Base-by-base conservation (phyloP, 495 filamentous ascomycete genomes). In the Massariosphaeria phaeospora region DNA sequence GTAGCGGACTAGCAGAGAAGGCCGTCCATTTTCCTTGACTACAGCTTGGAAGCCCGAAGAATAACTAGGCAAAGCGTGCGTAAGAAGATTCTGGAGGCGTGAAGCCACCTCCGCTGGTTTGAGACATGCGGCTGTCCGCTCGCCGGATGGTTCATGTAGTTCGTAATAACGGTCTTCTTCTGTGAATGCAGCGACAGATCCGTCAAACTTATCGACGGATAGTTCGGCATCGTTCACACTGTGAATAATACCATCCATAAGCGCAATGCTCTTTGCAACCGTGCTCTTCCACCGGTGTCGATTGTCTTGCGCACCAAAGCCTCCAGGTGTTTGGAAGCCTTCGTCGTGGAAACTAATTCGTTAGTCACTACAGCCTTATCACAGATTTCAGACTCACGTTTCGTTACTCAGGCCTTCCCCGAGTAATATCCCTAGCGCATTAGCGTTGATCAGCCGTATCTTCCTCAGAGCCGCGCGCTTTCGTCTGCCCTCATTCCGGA, bases 371-470 rank as follows among this genome's bases (percentile, higher is more conserved):
- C 15, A n/a, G 10, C 9, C 12, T 20, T 39, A 23, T 17, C 1
- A 20, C 7, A 34, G 2, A 25, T 3, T 72, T 69, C 3, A 67
- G 61, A 29, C 44, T 31, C 26, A 66, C 59, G 25, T 68, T 55
- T 71, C 69, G 46, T 71, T 67, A 27, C 74, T 79, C 26, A 95
- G 74, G 7, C 85, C 88, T 59, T 91, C 84, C 43, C 88, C 86
- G 65, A 95, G 80, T 2, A 97, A 75, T 10, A 96, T 77, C 2
- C 93, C 93, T 3, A 97, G 72, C 11, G 87, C 88, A 63, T 84
- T 86, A n/a, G 91, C 88, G 50, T 85, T 86, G 66, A 89, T 78
- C 63, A 89, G 80, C 34, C 85, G 79, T 33, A 90, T 73, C 41
- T 74, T 74, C 55, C 76, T 78, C 29, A 98, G 75, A 11, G 68